These are phyloP conservation scores for Tricholoma matsutake DNA, from an alignment of 768 basidiomycete genomes.

Conservation along the genomic window DNA sequence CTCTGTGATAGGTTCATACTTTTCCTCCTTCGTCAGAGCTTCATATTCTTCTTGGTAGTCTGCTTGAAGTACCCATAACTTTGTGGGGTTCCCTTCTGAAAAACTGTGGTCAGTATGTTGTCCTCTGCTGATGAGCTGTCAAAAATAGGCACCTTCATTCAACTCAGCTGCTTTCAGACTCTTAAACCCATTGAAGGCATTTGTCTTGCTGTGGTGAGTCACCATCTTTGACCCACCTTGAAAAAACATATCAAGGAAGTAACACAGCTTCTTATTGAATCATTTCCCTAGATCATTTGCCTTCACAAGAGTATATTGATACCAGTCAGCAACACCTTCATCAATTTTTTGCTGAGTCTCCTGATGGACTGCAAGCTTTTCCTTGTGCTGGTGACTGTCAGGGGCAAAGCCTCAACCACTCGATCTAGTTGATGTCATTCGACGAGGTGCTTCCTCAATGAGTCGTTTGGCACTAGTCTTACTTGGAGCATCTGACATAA, in stretches of 20 bases:
- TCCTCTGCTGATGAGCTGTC: neutral
- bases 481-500: too few species aligned
- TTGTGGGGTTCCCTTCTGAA: neutral
- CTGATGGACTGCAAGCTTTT: neutral
- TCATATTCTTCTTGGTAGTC: neutral
- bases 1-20: neutral
- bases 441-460: too few species aligned
- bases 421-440: too few species aligned
- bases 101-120: neutral
- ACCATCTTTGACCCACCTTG: neutral
- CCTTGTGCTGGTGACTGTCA: neutral
- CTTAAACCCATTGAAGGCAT: neutral
- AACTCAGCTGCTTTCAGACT: neutral
- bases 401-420: too few species aligned
- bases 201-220: neutral
- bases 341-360: neutral
- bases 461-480: too few species aligned
- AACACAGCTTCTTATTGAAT: neutral
- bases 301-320: neutral
- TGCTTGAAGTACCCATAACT: neutral
- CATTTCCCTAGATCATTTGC: neutral
- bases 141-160: neutral
- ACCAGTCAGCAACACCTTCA: neutral
- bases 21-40: neutral
- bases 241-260: neutral